Evolutionary conservation across 495 filamentous ascomycete genomes (phyloP).

Genomic region (Aspergillus diversus): DNA sequence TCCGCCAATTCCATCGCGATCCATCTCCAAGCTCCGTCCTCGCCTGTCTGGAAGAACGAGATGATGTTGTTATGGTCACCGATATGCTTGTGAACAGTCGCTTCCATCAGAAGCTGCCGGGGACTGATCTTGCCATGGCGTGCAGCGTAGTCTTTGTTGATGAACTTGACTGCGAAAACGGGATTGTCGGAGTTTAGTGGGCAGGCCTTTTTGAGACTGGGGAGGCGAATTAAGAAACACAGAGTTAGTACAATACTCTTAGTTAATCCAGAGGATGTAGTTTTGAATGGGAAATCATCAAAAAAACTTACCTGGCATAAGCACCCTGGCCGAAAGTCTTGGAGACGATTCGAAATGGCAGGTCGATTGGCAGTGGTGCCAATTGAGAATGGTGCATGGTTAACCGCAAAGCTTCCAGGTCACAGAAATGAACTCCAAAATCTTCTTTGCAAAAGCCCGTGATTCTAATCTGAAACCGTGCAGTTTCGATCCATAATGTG

Average conservation of each 20-base stretch:
- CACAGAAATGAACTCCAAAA: conserved; percentile 3
- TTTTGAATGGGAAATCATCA: conserved; percentile 15
- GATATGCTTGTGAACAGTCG: conserved; percentile 83
- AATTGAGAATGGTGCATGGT: conserved; percentile 78
- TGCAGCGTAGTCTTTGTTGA: conserved; percentile 93
- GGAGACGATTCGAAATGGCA: conserved; percentile 93
- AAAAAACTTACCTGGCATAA: conserved; percentile 81
- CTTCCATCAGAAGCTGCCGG: conserved; percentile 87
- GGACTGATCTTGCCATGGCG: conserved; percentile 84
- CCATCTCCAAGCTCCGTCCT: conserved; percentile 92
- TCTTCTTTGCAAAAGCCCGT: not conserved
- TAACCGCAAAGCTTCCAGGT: conserved; percentile 7
- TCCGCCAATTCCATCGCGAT: conserved; percentile 98
- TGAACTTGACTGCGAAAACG: conserved; percentile 96
- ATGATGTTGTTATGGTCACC: conserved; percentile 92
- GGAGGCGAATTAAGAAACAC: not conserved
- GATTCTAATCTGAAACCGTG: not conserved
- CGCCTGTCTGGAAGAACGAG: conserved; percentile 82
- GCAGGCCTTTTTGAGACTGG: conserved; percentile 90
- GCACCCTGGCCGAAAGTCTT: conserved; percentile 95
- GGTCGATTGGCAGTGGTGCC: conserved; percentile 79
- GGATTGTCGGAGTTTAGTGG: conserved; percentile 69
- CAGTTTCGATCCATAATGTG: conserved; percentile 7
- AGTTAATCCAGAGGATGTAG: not conserved
- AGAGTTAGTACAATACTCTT: conserved; percentile 14